phyloP scores from a whole-genome alignment of 2,329 filamentous ascomycete species.

The Claviceps sp. region DNA sequence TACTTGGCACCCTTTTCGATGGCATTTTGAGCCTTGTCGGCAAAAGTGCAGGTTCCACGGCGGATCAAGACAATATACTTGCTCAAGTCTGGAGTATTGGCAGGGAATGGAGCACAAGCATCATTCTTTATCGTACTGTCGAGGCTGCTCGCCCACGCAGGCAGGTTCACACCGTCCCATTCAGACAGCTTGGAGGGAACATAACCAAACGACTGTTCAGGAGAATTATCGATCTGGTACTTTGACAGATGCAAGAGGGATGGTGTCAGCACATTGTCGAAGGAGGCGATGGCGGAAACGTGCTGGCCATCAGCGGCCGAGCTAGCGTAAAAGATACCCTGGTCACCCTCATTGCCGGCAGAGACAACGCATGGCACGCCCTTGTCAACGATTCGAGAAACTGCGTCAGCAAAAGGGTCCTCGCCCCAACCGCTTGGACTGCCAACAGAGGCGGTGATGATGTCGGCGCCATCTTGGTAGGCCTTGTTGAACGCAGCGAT shows the following conservation, averaged over 20 bases:
- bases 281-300: conserved; percentile 35
- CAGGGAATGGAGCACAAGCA: conserved; percentile 39
- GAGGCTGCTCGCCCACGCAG: conserved; percentile 35
- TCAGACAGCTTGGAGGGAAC: conserved; percentile 25
- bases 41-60: conserved; percentile 43
- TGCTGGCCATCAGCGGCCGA: conserved; percentile 33
- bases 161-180: conserved; percentile 33
- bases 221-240: conserved; percentile 25
- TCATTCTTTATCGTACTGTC: conserved; percentile 34
- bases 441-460: conserved; percentile 44
- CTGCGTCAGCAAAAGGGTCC: conserved; percentile 35
- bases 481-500: conserved; percentile 47
- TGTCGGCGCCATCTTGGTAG: conserved; percentile 44
- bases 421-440: conserved; percentile 37
- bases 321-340: conserved; percentile 35
- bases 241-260: conserved; percentile 27
- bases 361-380: conserved; percentile 40
- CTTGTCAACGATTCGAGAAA: conserved; percentile 37
- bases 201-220: conserved; percentile 27
- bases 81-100: conserved; percentile 42
- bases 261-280: conserved; percentile 33
- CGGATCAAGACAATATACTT: conserved; percentile 45
- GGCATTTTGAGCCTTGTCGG: conserved; percentile 38
- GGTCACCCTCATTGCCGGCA: conserved; percentile 35
- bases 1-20: conserved; percentile 44